Evolutionary conservation across 1,284 basidiomycete species (phyloP).

Genomic region (Sphagnurus paluster): DNA sequence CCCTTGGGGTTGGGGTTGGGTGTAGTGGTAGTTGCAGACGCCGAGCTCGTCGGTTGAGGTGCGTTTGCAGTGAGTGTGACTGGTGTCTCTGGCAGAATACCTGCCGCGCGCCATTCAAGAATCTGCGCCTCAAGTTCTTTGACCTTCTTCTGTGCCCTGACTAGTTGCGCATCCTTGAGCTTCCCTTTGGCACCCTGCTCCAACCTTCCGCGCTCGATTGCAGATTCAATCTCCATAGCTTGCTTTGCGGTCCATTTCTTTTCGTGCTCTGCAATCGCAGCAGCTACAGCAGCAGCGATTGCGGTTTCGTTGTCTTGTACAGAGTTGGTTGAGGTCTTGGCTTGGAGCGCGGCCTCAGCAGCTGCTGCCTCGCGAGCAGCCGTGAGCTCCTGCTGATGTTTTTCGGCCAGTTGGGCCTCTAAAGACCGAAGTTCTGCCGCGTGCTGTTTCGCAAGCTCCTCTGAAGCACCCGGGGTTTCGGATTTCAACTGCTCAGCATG

Average conservation of each 20-base stretch:
- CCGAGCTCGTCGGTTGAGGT: constrained; percentile 16
- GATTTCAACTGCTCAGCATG: constrained; percentile 43
- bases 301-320: constrained; percentile 41
- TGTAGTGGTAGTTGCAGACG: constrained; percentile 22
- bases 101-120: constrained; percentile 51
- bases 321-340: constrained; percentile 23
- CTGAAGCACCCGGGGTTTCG: constrained; percentile 27
- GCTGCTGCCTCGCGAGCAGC: constrained; percentile 45
- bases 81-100: constrained; percentile 38
- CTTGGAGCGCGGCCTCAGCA: constrained; percentile 28
- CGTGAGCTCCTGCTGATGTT: constrained; percentile 59
- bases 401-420: constrained; percentile 48
- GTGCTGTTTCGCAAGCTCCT: constrained; percentile 53
- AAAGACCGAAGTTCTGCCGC: constrained; percentile 57
- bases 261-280: constrained; percentile 52
- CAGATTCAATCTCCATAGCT: constrained; percentile 56
- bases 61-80: constrained; percentile 18
- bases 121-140: constrained; percentile 69
- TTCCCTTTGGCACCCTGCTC: constrained; percentile 61
- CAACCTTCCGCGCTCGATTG: constrained; percentile 65
- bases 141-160: constrained; percentile 54
- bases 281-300: constrained; percentile 42
- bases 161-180: constrained; percentile 67
- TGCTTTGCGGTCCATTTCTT: constrained; percentile 46
- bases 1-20: constrained; percentile 19